Conservation (phyloP, 192 early-diverging fungal genomes). For the Lunasporangiospora selenospora region DNA sequence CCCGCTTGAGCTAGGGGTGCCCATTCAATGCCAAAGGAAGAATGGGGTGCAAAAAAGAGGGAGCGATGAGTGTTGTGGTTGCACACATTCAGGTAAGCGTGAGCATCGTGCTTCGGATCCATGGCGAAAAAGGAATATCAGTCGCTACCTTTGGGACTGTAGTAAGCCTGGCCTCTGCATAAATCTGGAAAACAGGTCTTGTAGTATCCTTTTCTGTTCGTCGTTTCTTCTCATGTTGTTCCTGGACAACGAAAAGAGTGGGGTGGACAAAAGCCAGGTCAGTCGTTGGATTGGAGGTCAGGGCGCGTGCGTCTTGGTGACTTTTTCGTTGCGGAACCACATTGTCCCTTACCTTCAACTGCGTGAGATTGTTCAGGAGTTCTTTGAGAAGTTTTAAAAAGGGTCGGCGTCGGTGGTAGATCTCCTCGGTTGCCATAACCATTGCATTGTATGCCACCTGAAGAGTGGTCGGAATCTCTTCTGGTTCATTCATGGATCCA, state of each 20-base stretch:
- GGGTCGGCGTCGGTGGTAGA: constrained; percentile 7
- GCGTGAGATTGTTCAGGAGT: constrained; percentile 13
- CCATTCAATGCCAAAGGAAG: too few species aligned
- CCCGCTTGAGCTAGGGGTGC: constrained; percentile 25
- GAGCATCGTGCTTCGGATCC: too few species aligned
- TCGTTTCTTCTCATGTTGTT: constrained; percentile 39
- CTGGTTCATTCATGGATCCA: too few species aligned
- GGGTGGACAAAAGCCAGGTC: too few species aligned
- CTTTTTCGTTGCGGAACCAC: too few species aligned
- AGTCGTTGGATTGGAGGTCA: too few species aligned
- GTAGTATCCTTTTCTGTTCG: constrained; percentile 33
- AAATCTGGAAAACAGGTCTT: constrained; percentile 35
- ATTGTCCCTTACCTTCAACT: constrained; percentile 20
- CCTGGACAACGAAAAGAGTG: constrained; percentile 4
- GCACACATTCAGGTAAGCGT: too few species aligned
- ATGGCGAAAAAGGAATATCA: neutral
- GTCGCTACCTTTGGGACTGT: constrained; percentile 42
- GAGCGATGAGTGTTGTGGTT: too few species aligned
- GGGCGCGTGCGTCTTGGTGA: too few species aligned
- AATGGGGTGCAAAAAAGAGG: too few species aligned
- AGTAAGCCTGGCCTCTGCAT: constrained; percentile 38
- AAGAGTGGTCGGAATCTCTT: constrained; percentile 46
- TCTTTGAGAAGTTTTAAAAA: constrained; percentile 21
- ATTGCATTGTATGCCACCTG: constrained; percentile 28
- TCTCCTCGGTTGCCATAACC: constrained; percentile 14